Base-by-base conservation (phyloP, 2,329 filamentous ascomycete genomes). In the Fusarium longipes region DNA sequence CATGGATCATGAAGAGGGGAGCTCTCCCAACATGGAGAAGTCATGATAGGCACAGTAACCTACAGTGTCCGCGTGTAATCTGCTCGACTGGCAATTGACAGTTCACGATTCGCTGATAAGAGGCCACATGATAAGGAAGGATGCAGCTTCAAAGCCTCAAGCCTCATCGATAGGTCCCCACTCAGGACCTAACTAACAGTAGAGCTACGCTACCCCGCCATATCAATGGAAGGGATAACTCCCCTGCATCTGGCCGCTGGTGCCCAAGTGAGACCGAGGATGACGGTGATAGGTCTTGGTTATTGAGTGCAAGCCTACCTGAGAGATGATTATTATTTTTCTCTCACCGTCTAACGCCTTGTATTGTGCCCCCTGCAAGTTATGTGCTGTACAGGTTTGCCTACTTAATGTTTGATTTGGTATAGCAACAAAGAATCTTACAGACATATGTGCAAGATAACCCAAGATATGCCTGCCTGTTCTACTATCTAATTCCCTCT, bases 171-270 rank as follows among this genome's bases (percentile, higher is more conserved):
- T 49, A 38, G 18, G 43, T 69, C 68, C 45, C 70, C 70, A 73
- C 65, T 42, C 27, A 20, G n/a, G n/a, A n/a, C n/a, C 62, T 54
- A 42, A 20, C 65, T 51, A 44, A n/a, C 40, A 47, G 63, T 54
- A 48, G 39, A 68, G 64, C 70, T 71, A 72, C 73, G 69, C 69
- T 73, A 73, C 71, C 71, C 71, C 71, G 69, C 71, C 69, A 72
- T 70, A 73, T 71, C 51, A 43, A 9, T n/a, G n/a, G 22, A 59
- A 65, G 38, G 33, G 32, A 40, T n/a, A 52, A 52, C 33, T 51
- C 68, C 70, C 70, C 64, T 73, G 70, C 70, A 53, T 71, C 42
- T 44, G 38, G 24, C 30, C 51, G 49, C 33, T 53, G 33, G 49
- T 42, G 53, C 63, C 52, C 43, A 60, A 60, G 30, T 35, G 22